Percentiles rank a stretch among this genome's conserved stretches.
Evolutionary conservation across 2,329 filamentous ascomycete genomes (phyloP).

Genomic region (Leptographium radiaticola): DNA sequence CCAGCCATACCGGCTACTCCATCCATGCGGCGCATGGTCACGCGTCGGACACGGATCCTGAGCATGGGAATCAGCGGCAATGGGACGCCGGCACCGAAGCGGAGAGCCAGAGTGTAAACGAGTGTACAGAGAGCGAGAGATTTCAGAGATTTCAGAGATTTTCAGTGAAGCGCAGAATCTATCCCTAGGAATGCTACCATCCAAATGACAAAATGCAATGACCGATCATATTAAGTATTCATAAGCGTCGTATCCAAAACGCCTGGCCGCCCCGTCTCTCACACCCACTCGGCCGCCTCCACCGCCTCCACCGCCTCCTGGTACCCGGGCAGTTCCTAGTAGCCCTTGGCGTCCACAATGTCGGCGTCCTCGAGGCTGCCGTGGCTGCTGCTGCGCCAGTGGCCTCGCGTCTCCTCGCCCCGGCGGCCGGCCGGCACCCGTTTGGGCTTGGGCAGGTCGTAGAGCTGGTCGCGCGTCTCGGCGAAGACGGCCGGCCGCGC

Average conservation of each 20-base stretch:
- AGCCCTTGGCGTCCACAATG: conserved; percentile 4
- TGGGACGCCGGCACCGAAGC: conserved; percentile 13
- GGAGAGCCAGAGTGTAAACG: not conserved
- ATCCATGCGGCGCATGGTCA: conserved; percentile 7
- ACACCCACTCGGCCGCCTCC: too few species aligned
- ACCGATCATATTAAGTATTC: too few species aligned
- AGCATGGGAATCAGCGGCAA: conserved; percentile 11
- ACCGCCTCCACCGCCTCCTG: too few species aligned
- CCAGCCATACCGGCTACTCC: not conserved
- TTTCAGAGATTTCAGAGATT: too few species aligned
- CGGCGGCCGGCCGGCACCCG: conserved; percentile 5
- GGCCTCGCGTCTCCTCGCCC: conserved; percentile 14
- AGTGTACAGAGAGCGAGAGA: too few species aligned
- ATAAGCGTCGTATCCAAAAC: too few species aligned
- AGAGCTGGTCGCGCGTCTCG: conserved; percentile 16
- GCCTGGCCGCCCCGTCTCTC: too few species aligned
- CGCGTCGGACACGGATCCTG: conserved; percentile 8
- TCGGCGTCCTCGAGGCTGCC: conserved; percentile 20
- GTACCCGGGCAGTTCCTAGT: conserved; percentile 8
- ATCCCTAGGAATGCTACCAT: too few species aligned
- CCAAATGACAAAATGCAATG: too few species aligned
- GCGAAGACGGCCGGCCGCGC: too few species aligned
- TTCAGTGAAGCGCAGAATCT: too few species aligned
- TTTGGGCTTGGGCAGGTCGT: not conserved
- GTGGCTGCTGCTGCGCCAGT: conserved; percentile 23